These are phyloP conservation scores for Lotus japonicus DNA, from an alignment of 306 rosid genomes.

Conservation along the genomic window DNA sequence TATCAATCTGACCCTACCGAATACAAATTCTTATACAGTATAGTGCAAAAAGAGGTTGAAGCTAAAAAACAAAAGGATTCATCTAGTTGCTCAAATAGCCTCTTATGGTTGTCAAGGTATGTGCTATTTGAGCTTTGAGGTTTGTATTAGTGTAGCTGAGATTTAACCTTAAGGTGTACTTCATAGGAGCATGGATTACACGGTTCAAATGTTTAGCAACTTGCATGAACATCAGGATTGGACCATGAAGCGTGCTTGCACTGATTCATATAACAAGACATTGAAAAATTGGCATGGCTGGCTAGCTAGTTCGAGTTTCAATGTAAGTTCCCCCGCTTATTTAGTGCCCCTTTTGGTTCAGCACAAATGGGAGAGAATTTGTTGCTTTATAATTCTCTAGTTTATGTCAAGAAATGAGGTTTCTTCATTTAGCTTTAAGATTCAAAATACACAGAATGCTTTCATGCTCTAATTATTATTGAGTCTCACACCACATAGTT, in stretches of 20 bases:
- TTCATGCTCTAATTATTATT: not conserved
- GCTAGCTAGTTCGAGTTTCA: slow-evolving; percentile 63
- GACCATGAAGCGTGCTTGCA: slow-evolving; percentile 65
- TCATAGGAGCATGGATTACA: slow-evolving; percentile 47
- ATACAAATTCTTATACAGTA: slow-evolving; percentile 37
- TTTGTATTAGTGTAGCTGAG: not conserved
- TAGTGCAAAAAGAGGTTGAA: slow-evolving; percentile 57
- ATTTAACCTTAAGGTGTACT: not conserved
- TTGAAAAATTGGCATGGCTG: slow-evolving; percentile 64
- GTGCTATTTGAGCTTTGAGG: not conserved
- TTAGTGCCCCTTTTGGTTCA: no score
- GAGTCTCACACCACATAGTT: no score
- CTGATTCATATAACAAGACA: slow-evolving; percentile 62
- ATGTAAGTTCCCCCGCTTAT: slow-evolving; percentile 29
- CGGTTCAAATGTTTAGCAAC: slow-evolving; percentile 56
- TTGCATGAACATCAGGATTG: slow-evolving; percentile 63
- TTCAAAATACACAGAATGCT: not conserved
- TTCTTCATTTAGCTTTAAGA: not conserved
- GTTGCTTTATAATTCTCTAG: not conserved
- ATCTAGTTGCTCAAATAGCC: slow-evolving; percentile 68
- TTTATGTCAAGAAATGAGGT: not conserved
- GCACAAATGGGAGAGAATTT: not conserved
- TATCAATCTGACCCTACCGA: slow-evolving; percentile 37
- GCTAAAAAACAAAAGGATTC: slow-evolving; percentile 47
- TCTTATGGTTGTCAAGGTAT: slow-evolving; percentile 80